Base-by-base conservation (phyloP, 2,329 filamentous ascomycete genomes). In the Septoria petroselini region DNA sequence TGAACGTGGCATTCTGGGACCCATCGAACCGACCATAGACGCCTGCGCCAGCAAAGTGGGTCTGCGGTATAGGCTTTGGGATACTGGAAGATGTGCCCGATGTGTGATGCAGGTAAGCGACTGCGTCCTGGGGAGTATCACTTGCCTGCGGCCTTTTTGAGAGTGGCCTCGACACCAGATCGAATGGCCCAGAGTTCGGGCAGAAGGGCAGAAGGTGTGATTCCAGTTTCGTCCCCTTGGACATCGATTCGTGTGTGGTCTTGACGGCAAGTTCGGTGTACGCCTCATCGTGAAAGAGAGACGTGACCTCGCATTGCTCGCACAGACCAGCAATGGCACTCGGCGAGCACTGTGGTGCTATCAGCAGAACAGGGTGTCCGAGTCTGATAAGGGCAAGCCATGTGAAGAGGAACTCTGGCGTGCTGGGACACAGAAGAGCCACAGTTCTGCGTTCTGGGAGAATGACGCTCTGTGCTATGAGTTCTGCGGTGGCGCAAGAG, bases 41-140 rank as follows among this genome's bases (percentile, higher is more conserved):
- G 2, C 76, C 76, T 3, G 81, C 73, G 2, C 76, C 78, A 8
- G 72, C 78, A 38, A 71, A 71, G 59, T 84, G 79, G 1, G 71
- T 74, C 51, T 85, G 81, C 0, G 75, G 73, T 1, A 85, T 83
- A 0, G 80, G 79, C 51, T 85, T 85, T 0, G 82, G 82, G 1
- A 81, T 62, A 0, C 82, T 82, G 0, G 77, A 79, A 0, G 81
- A 83, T 2, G 83, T 85, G 0, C 82, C 82, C 1, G 82, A 85
- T 0, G 81, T 83, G 58, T 85, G 82, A 55, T 78, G 76, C 18
- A 82, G 68, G 61, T 82, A 84, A 0, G 81, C 81, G 11, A 76
- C 62, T 9, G 77, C 72, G 1, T 58, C 56, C 6, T 67, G 62
- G 6, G 61, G 52, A n/a, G 64, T 46, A n/a, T 8, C 15, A 5